phyloP scores from a whole-genome alignment of 2,329 filamentous ascomycete species.

The Sphaerulina populicola region DNA sequence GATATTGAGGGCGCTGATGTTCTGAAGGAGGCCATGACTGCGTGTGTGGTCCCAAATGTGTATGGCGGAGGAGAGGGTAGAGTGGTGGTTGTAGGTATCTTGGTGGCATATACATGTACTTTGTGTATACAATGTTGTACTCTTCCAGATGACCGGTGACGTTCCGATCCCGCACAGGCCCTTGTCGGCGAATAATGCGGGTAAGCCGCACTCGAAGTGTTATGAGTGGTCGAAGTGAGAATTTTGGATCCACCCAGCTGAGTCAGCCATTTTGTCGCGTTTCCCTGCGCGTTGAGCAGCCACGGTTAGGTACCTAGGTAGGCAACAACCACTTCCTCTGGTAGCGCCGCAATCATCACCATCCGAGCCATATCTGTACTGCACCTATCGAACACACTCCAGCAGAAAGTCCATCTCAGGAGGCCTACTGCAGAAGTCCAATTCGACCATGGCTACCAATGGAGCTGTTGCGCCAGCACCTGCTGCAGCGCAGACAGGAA shows the following conservation, averaged over 20 bases:
- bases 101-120: no score
- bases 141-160: no score
- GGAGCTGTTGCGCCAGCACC: slow-evolving; percentile 21
- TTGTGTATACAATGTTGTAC: no score
- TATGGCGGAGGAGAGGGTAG: not conserved
- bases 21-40: slow-evolving; percentile 28
- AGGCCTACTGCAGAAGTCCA: not conserved
- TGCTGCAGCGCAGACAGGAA: slow-evolving; percentile 22
- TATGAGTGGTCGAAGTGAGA: not conserved
- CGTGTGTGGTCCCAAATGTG: not conserved
- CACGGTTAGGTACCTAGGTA: no score
- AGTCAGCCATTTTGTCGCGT: not conserved
- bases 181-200: not conserved
- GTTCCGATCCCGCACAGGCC: not conserved
- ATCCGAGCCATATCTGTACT: not conserved
- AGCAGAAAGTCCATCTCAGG: not conserved
- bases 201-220: not conserved
- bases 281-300: not conserved
- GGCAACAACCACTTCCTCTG: not conserved
- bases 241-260: not conserved
- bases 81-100: not conserved
- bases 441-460: slow-evolving; percentile 22
- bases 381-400: no score
- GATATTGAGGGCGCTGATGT: slow-evolving; percentile 26
- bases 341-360: not conserved